Evolutionary conservation across 371 early-diverging fungal genomes (phyloP).

Genomic region (Rhizomucor pusillus): DNA sequence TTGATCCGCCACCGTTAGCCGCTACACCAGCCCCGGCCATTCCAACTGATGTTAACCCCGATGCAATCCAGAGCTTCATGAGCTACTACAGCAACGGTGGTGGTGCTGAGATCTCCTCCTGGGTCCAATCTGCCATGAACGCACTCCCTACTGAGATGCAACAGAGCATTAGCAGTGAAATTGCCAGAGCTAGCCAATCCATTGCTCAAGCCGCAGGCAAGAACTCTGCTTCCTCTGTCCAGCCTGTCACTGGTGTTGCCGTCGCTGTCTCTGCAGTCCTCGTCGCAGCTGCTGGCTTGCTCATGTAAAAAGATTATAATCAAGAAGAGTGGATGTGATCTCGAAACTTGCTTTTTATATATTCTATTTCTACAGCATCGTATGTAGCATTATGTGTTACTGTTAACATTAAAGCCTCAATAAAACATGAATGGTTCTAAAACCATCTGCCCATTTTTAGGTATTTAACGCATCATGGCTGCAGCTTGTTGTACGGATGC

Average conservation of each 20-base stretch:
- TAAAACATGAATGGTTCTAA: too few species aligned
- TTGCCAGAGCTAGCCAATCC: neutral
- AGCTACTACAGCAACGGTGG: slow-evolving; percentile 2
- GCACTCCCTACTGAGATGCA: neutral
- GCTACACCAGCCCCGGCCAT: too few species aligned
- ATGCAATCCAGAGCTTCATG: neutral
- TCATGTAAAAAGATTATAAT: neutral
- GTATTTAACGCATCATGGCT: too few species aligned
- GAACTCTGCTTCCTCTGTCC: neutral
- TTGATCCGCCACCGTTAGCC: neutral
- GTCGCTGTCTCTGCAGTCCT: neutral
- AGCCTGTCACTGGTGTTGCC: slow-evolving; percentile 1
- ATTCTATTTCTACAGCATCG: too few species aligned
- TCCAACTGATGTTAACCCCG: neutral
- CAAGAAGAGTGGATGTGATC: too few species aligned
- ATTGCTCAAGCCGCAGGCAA: neutral
- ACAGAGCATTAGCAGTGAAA: slow-evolving; percentile 7
- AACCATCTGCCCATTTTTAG: too few species aligned
- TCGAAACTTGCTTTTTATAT: too few species aligned
- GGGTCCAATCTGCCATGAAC: neutral
- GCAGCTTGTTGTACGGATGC: too few species aligned
- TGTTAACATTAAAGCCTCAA: too few species aligned
- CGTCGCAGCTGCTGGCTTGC: slow-evolving; percentile 1
- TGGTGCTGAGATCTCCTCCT: neutral
- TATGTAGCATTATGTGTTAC: too few species aligned